Percentiles rank a stretch among this genome's conserved stretches.
These are phyloP conservation scores for Exophiala xenobiotica DNA, from an alignment of 2,329 filamentous ascomycete species.

Conservation along the genomic window DNA sequence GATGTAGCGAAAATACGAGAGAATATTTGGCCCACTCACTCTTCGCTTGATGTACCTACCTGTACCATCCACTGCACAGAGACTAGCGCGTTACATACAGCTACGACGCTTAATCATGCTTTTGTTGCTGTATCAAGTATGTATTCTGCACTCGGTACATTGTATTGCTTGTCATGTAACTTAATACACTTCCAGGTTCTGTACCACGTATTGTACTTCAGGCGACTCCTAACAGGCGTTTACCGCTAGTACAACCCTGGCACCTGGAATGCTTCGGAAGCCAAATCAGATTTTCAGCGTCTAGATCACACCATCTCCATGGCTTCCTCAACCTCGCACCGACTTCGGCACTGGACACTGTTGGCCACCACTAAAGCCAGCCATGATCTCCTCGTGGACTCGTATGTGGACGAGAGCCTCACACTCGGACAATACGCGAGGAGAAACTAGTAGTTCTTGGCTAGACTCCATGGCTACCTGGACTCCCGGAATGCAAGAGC, in stretches of 20 bases:
- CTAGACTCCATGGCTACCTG: neutral
- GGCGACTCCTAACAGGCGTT: neutral
- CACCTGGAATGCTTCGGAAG: no score
- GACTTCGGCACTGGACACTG: neutral
- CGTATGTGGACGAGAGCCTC: neutral
- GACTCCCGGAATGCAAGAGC: neutral
- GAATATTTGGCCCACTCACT: neutral
- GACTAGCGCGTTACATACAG: no score
- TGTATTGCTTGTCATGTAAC: no score
- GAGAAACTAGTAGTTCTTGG: neutral
- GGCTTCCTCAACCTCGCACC: neutral
- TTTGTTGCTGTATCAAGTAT: neutral
- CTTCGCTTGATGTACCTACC: neutral
- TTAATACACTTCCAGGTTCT: no score
- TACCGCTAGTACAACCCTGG: neutral
- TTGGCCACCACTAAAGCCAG: neutral
- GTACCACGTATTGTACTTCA: no score
- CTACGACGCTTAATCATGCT: neutral
- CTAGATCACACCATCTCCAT: neutral
- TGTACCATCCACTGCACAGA: neutral
- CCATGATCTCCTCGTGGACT: neutral
- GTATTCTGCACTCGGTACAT: neutral
- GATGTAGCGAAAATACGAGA: neutral
- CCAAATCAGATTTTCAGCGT: neutral
- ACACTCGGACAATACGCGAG: neutral